Evolutionary conservation across 2,329 filamentous ascomycete species (phyloP), one percentile per base, ranked within the genome.

Genomic region (Aureobasidium sp.): DNA sequence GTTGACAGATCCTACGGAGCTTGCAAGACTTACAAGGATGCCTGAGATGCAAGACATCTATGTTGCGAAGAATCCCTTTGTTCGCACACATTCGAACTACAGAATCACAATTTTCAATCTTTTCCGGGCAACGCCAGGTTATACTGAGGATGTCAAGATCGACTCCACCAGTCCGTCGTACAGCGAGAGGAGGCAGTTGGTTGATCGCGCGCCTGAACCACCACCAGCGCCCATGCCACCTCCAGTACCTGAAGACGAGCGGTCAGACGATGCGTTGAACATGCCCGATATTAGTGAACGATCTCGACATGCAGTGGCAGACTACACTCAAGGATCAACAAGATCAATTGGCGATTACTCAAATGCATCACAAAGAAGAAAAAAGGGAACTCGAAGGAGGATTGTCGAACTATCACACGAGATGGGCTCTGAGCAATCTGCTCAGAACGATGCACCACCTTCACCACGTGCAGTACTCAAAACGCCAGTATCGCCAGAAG

Each of bases 71-170:
- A 99, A 99, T 69, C 90, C 92, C 0, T 97, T 97, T 69, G 89
- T 88, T 47, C 90, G 89, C 67, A 92, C 91, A 1, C 90, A 97
- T 71, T 82, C 87, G 63, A 86, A 88, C 67, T 96, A 96, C 72
- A 86, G 94, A 53, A 81, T 96, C 66, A 89, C 86, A 25, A 95
- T 97, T 65, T 97, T 99, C 84, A 99, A 97, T 69, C 81, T 97
- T 2, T 99, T 99, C 80, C 86, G 94, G 65, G 87, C 85, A 63
- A 91, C 90, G 0, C 90, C 93, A 11, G 94, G 94, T 5, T 96
- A 94, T 70, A 88, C 87, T 0, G 90, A 96, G 66, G 94, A 99
- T 70, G 86, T 97, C 63, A 80, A 91, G 49, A 93, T 99, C 67
- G 94, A 99, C 72, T 87, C 88, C 2, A 84, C 85, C 37, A 88